Evolutionary conservation across 2,329 filamentous ascomycete species (phyloP), one percentile per base, ranked within the genome.

Genomic region (Davidsoniella virescens): DNA sequence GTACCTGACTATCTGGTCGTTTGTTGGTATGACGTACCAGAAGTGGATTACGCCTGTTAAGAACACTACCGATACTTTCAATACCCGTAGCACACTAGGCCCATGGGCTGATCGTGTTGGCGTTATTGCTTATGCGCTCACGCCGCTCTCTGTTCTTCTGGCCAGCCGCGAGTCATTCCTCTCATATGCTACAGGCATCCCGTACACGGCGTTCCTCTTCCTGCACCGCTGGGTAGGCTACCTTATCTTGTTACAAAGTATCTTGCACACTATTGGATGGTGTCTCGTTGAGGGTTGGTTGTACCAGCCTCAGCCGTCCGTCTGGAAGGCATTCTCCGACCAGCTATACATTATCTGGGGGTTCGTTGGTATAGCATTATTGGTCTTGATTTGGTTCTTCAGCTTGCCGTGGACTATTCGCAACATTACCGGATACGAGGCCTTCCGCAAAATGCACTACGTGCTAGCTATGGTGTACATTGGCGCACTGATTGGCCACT

Each of bases 141-240:
- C 82, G 0, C 83, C 83, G 0, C 67, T 87, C 0, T 79, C 79
- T 0, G 65, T 87, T 26, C 63, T 84, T 44, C 69, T 87, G 10
- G 70, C 75, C n/a, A 79, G 70, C 52, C 72, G 83, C 39, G 83
- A 87, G 60, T 83, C 78, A 0, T 66, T 87, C 2, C 70, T 87
- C 3, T 82, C 78, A 0, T 60, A 83, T 12, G 62, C 85, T 45
- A 87, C 82, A 0, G 83, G 84, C 1, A 69, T 87, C 0, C 82
- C 84, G 0, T 85, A 86, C 58, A 82, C 87, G 56, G 76, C 74
- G 57, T 86, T 87, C 70, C 80, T 83, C 62, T 87, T 87, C 59
- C 65, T 87, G 17, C 83, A 87, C 61, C 78, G 82, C 29, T 87
- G 83, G 83, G 66, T 80, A 0, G 83, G 84, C 5, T 81, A 82